Percentiles rank a stretch among this genome's conserved stretches.
These are phyloP conservation scores for Sutorius eximius DNA, from an alignment of 1,284 basidiomycete genomes.

Conservation along the genomic window DNA sequence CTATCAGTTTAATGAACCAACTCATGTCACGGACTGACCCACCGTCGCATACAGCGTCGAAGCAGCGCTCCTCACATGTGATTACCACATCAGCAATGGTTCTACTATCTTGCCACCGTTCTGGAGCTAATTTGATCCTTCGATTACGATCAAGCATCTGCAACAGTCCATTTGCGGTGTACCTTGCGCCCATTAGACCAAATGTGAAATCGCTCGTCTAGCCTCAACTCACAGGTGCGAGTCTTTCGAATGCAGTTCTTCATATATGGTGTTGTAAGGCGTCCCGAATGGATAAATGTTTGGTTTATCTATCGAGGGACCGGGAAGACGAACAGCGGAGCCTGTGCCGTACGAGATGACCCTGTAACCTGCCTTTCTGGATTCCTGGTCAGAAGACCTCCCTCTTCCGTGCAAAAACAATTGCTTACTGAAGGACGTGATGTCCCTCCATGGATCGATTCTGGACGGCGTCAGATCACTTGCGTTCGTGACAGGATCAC, in stretches of 20 bases:
- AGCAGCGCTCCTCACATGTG: constrained; percentile 98
- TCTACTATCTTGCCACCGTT: constrained; percentile 93
- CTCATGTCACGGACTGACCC: constrained; percentile 29
- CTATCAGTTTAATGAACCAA: constrained; percentile 15
- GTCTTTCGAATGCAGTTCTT: constrained; percentile 90
- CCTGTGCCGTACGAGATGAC: constrained; percentile 97
- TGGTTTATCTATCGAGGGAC: constrained; percentile 95
- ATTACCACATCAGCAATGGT: constrained; percentile 93
- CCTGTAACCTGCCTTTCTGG: constrained; percentile 82
- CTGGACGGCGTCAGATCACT: constrained; percentile 44
- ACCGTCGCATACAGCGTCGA: constrained; percentile 98
- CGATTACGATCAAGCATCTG: constrained; percentile 98
- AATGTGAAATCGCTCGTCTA: constrained; percentile 1
- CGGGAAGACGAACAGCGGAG: constrained; percentile 94
- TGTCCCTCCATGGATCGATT: constrained; percentile 99
- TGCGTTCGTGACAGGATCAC: not conserved
- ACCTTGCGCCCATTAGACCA: constrained; percentile 49
- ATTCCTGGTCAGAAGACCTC: constrained; percentile 11
- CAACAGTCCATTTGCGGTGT: constrained; percentile 94
- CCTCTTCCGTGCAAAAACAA: not conserved
- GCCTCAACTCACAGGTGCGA: constrained; percentile 65
- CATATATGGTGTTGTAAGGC: constrained; percentile 96
- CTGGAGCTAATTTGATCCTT: constrained; percentile 88
- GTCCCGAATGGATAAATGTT: constrained; percentile 98
- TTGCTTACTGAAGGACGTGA: constrained; percentile 79